Evolutionary conservation across 495 filamentous ascomycete species (phyloP).

Genomic region (Barbatosphaeria neglecta): DNA sequence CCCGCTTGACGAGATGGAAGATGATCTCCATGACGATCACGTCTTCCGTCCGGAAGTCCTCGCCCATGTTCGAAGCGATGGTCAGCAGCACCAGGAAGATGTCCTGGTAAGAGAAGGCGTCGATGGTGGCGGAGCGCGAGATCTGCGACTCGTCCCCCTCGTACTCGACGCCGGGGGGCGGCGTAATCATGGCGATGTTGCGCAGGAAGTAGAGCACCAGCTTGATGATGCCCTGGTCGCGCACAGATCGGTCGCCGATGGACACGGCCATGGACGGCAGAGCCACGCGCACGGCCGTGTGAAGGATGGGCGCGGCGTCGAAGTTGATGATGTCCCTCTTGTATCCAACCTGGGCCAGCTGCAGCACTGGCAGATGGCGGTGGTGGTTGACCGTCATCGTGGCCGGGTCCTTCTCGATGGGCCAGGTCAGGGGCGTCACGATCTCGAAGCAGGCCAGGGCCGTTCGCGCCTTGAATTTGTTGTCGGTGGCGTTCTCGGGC

Average conservation of each 20-base stretch:
- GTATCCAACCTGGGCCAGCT: constrained; percentile 77
- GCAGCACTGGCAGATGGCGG: constrained; percentile 76
- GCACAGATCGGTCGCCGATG: constrained; percentile 57
- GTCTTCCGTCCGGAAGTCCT: constrained; percentile 85
- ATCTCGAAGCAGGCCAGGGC: constrained; percentile 83
- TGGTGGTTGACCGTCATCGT: constrained; percentile 90
- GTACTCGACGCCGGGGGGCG: constrained; percentile 43
- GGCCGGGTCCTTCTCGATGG: constrained; percentile 59
- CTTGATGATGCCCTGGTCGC: constrained; percentile 91
- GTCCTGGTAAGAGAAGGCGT: constrained; percentile 82
- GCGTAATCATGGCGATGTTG: constrained; percentile 75
- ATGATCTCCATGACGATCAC: constrained; percentile 76
- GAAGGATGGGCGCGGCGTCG: constrained; percentile 62
- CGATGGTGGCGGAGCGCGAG: constrained; percentile 75
- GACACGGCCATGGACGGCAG: constrained; percentile 79
- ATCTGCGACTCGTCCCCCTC: constrained; percentile 77
- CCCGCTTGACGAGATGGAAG: constrained; percentile 83
- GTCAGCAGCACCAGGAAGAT: constrained; percentile 75
- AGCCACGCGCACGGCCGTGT: constrained; percentile 64
- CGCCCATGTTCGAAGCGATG: constrained; percentile 78
- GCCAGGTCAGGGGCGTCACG: constrained; percentile 92
- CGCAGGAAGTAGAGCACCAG: constrained; percentile 79
- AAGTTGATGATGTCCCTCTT: constrained; percentile 79
- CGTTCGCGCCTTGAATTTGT: constrained; percentile 57
- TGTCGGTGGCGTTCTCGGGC: constrained; percentile 57